These are phyloP conservation scores for Hypoxylon rickii DNA, from an alignment of 495 filamentous ascomycete genomes.

Conservation along the genomic window DNA sequence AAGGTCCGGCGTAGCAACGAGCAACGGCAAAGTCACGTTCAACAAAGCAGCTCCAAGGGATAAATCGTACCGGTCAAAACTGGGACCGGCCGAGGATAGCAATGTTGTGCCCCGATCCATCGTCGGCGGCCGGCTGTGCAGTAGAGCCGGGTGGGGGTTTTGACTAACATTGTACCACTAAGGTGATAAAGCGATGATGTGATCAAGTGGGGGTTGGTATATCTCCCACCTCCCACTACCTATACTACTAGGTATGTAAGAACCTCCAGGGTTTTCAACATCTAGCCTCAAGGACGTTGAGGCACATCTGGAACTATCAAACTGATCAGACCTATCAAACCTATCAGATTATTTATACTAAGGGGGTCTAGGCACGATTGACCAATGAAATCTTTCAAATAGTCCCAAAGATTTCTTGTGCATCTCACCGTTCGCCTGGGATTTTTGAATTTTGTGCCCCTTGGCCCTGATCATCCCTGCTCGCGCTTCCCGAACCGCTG, in stretches of 20 bases:
- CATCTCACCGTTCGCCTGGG: not conserved
- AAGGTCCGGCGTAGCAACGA: too few relatives aligned
- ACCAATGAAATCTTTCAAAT: conserved; percentile 7
- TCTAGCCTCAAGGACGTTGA: too few relatives aligned
- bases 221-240: conserved; percentile 9
- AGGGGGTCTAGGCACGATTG: conserved; percentile 1
- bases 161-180: not conserved
- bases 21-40: not conserved
- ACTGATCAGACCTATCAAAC: too few relatives aligned
- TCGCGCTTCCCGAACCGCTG: conserved; percentile 5
- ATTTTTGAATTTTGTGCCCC: not conserved
- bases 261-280: too few relatives aligned
- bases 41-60: not conserved
- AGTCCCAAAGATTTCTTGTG: too few relatives aligned
- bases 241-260: conserved; percentile 14
- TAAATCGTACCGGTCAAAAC: not conserved
- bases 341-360: conserved; percentile 7
- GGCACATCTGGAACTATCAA: too few relatives aligned
- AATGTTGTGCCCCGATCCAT: conserved; percentile 1
- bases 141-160: conserved; percentile 15
- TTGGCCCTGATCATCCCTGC: conserved; percentile 13
- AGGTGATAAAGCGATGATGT: conserved; percentile 25
- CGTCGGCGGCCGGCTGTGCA: conserved; percentile 17
- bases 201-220: conserved; percentile 28
- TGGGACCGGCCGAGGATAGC: conserved; percentile 6